These are phyloP conservation scores for Gamarada debralockiae DNA, from an alignment of 495 filamentous ascomycete species.

Conservation along the genomic window DNA sequence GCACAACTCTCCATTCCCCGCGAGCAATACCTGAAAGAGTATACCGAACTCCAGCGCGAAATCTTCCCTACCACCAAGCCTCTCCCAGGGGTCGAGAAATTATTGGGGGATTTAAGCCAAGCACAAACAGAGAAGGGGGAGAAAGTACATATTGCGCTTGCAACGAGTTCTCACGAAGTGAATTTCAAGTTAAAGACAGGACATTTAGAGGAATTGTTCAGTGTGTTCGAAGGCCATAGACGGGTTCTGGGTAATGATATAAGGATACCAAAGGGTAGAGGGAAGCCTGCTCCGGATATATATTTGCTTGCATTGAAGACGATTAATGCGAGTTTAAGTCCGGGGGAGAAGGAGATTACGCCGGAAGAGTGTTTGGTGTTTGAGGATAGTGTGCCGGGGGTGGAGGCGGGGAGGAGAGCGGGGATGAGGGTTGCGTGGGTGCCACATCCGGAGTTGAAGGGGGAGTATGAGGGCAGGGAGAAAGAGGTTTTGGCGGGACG, in stretches of 20 bases:
- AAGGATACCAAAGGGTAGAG: slow-evolving; percentile 72
- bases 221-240: slow-evolving; percentile 60
- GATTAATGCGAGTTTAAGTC: slow-evolving; percentile 68
- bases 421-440: slow-evolving; percentile 96
- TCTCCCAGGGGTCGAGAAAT: slow-evolving; percentile 70
- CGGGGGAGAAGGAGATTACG: slow-evolving; percentile 62
- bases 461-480: slow-evolving; percentile 72
- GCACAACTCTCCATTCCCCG: slow-evolving; percentile 75
- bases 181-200: slow-evolving; percentile 80
- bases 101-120: slow-evolving; percentile 51
- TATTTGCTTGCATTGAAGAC: slow-evolving; percentile 82
- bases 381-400: slow-evolving; percentile 89
- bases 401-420: slow-evolving; percentile 85
- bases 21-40: slow-evolving; percentile 58
- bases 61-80: slow-evolving; percentile 71
- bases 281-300: slow-evolving; percentile 95
- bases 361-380: slow-evolving; percentile 94
- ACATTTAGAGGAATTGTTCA: slow-evolving; percentile 71
- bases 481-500: slow-evolving; percentile 79
- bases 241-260: slow-evolving; percentile 83
- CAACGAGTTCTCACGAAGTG: slow-evolving; percentile 65
- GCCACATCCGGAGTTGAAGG: slow-evolving; percentile 76
- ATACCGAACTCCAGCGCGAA: slow-evolving; percentile 56
- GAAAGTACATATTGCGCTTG: slow-evolving; percentile 76
- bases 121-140: slow-evolving; percentile 18